These are phyloP conservation scores for Blastocystis sp. DNA, from an alignment of 352 stramenopile species.

Conservation along the genomic window DNA sequence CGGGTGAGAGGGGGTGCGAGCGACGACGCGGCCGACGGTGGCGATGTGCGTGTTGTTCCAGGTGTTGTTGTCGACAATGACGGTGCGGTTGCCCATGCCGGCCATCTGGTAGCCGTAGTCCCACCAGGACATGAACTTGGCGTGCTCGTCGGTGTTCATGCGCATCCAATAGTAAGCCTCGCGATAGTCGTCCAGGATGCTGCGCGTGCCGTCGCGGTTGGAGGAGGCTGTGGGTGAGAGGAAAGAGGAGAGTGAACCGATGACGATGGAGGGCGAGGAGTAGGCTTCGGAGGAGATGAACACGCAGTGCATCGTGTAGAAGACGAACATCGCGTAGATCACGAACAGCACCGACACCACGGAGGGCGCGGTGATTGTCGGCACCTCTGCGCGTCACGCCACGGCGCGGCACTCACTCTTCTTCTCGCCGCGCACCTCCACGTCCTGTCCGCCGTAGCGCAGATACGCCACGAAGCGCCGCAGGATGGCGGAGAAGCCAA, in stretches of 20 bases:
- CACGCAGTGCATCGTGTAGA: conserved; percentile 82
- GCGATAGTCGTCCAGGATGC: conserved; percentile 93
- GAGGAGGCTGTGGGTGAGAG: conserved; percentile 70
- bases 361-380: background rate
- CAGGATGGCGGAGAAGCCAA: conserved; percentile 79
- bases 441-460: conserved; percentile 31
- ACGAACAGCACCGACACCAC: conserved; percentile 71
- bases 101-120: conserved; percentile 88
- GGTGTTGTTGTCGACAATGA: conserved; percentile 89
- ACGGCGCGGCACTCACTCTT: background rate
- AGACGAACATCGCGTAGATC: conserved; percentile 79
- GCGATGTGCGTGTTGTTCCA: conserved; percentile 95
- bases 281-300: conserved; percentile 86
- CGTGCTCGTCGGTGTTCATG: conserved; percentile 83
- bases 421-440: conserved; percentile 52
- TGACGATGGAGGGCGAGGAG: conserved; percentile 86
- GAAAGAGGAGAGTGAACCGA: conserved; percentile 76
- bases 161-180: conserved; percentile 86
- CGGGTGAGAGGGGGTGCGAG: background rate
- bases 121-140: conserved; percentile 76
- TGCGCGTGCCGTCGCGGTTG: conserved; percentile 77
- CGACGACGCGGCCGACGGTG: conserved; percentile 79
- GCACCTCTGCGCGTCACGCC: conserved; percentile 22
- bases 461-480: conserved; percentile 73
- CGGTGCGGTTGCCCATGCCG: conserved; percentile 81